Evolutionary conservation across 441 rosid genomes (phyloP), one percentile per base, ranked within the genome.

Genomic region (Corymbia citriodora): DNA sequence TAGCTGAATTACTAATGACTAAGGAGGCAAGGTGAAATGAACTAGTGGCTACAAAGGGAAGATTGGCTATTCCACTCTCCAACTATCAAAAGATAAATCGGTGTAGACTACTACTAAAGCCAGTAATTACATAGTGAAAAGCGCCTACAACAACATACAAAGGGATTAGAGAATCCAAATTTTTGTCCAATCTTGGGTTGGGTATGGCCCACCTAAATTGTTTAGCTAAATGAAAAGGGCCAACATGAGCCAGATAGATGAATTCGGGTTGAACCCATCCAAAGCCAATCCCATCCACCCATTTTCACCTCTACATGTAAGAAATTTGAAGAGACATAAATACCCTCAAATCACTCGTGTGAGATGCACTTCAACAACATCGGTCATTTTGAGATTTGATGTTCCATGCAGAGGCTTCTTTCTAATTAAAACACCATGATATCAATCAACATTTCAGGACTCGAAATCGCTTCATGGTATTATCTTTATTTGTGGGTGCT

Each of bases 281-380:
- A 10, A 59, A 59, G 25, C 23, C 1, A 0, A 57, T 3, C 63
- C 3, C 0, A 23, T 0, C 63, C 1, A 0, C 0, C 29, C 29
- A 23, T 55, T 23, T 23, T 9, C 63, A 57, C 23, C 13, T 57
- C 61, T 57, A 21, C 27, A 21, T 9, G 6, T 4, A 23, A 57
- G 7, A 59, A 59, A 59, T 25, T 25, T 25, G 27, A 23, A 59
- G n/a, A 25, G n/a, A 2, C n/a, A 59, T 10, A 25, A 61, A 6
- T 61, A 27, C 33, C 70, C 29, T 6, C 31, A 63, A 29, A 63
- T 63, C 1, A 13, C 4, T 29, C 33, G 29, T 6, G 14, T 13
- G 70, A 63, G 70, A 63, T 29, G 17, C 4, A 63, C 72, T 63
- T n/a, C n/a, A n/a, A n/a, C n/a, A n/a, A n/a, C n/a, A n/a, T n/a